Evolutionary conservation across 2,329 filamentous ascomycete genomes (phyloP).

Genomic region (Hypocrella siamensis): DNA sequence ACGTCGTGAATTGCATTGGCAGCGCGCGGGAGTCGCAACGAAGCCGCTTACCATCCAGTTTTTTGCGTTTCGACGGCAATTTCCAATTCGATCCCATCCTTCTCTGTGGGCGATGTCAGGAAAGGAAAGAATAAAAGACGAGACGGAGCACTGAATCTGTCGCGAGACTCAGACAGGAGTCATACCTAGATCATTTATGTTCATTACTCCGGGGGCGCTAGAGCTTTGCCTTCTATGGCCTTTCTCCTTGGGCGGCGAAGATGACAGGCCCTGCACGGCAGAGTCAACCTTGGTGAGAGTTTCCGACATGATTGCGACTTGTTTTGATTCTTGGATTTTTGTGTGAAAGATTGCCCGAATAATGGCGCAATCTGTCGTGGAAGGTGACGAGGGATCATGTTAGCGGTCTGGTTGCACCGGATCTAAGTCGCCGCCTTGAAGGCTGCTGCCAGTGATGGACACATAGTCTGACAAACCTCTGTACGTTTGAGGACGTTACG

Average conservation of each 20-base stretch:
- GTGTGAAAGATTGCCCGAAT: not conserved
- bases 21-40: too few relatives aligned
- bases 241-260: constrained; percentile 52
- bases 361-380: constrained; percentile 2
- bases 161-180: too few relatives aligned
- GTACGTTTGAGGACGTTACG: too few relatives aligned
- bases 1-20: not conserved
- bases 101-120: constrained; percentile 35
- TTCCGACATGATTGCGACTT: constrained; percentile 20
- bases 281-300: constrained; percentile 83
- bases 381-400: too few relatives aligned
- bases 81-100: constrained; percentile 53
- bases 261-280: constrained; percentile 64
- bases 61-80: constrained; percentile 74
- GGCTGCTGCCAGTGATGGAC: too few relatives aligned
- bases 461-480: too few relatives aligned
- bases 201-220: constrained; percentile 48
- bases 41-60: constrained; percentile 60
- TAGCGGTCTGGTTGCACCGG: too few relatives aligned
- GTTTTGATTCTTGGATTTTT: not conserved
- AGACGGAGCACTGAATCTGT: too few relatives aligned
- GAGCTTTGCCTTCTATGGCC: constrained; percentile 58
- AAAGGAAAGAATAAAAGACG: not conserved
- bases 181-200: constrained; percentile 76
- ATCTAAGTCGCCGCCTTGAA: too few relatives aligned